Evolutionary conservation across 148 eudicot species (phyloP).

Genomic region (Drosera capensis): DNA sequence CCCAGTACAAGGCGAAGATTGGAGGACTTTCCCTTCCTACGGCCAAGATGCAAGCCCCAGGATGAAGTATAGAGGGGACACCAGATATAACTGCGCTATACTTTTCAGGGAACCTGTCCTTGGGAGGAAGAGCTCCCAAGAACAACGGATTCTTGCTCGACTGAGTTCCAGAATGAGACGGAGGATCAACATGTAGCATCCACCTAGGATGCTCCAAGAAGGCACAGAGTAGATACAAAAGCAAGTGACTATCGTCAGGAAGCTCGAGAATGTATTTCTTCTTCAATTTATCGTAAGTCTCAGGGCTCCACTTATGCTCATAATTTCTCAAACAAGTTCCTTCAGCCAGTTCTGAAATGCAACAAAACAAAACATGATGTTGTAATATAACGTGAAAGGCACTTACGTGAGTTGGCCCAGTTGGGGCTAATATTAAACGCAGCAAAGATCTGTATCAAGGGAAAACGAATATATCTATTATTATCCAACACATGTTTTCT

Average conservation of each 20-base stretch:
- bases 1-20: conserved; percentile 69
- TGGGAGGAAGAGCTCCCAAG: conserved; percentile 77
- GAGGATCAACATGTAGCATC: conserved; percentile 89
- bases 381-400: neutral
- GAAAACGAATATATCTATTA: no score
- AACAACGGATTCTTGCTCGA: conserved; percentile 92
- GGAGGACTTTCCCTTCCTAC: conserved; percentile 73
- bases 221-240: conserved; percentile 80
- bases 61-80: conserved; percentile 72
- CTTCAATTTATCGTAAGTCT: conserved; percentile 49
- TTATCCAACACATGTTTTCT: no score
- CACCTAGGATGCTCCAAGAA: conserved; percentile 87
- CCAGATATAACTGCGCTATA: conserved; percentile 68
- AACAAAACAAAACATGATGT: conserved; percentile 2
- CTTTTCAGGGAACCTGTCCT: conserved; percentile 88
- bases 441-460: no score
- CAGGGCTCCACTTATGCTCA: conserved; percentile 52
- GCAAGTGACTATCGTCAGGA: conserved; percentile 83
- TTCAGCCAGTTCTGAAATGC: conserved; percentile 63
- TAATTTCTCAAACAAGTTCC: conserved; percentile 92
- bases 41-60: conserved; percentile 74
- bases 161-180: conserved; percentile 77
- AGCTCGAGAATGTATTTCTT: conserved; percentile 86
- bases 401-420: no score
- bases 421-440: no score